These are phyloP conservation scores for Trichoderma koningiopsis DNA, from an alignment of 2,329 filamentous ascomycete genomes.

Conservation along the genomic window DNA sequence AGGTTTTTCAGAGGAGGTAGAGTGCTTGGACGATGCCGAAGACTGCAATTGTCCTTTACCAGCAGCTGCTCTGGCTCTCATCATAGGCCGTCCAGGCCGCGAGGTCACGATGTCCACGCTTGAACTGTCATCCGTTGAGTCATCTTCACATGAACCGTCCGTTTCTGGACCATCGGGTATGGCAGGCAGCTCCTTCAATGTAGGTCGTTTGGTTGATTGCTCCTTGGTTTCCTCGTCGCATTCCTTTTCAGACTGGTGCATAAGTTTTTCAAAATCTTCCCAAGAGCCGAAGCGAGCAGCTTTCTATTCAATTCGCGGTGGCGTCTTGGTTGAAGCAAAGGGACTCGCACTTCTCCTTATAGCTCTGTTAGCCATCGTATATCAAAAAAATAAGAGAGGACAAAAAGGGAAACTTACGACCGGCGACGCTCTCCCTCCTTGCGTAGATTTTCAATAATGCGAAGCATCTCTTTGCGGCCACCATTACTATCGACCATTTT, in stretches of 20 bases:
- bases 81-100: not conserved
- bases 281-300: conserved; percentile 38
- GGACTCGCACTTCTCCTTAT: conserved; percentile 44
- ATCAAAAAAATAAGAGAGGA: not conserved
- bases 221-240: not conserved
- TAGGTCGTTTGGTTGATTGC: not conserved
- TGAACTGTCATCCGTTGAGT: not conserved
- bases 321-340: conserved; percentile 43
- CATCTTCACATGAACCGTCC: not conserved
- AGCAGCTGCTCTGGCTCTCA: not conserved
- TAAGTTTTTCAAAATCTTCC: conserved; percentile 35
- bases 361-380: conserved; percentile 19
- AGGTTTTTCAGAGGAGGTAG: not conserved
- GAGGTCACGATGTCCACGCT: not conserved
- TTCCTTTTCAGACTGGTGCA: conserved; percentile 28
- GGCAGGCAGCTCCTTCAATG: not conserved
- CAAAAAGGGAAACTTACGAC: conserved; percentile 61
- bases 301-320: conserved; percentile 48
- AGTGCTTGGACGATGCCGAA: not conserved
- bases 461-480: conserved; percentile 86
- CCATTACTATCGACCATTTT: conserved; percentile 79
- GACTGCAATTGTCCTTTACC: not conserved
- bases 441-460: conserved; percentile 81
- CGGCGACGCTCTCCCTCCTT: conserved; percentile 84
- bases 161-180: not conserved